Evolutionary conservation across 129 eudicot species (phyloP).

Genomic region (Scalesia atractyloides): DNA sequence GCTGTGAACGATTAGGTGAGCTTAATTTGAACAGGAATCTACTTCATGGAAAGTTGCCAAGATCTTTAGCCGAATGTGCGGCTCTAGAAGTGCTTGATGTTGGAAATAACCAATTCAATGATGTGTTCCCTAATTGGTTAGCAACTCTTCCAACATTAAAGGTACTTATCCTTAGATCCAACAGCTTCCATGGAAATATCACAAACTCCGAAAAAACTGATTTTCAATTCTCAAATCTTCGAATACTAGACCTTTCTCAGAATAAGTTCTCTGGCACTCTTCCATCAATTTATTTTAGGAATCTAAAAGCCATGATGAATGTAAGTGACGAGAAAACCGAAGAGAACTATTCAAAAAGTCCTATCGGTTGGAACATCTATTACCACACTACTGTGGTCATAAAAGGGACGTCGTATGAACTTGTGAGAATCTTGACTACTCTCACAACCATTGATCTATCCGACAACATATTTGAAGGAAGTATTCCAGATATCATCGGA

Average conservation of each 20-base stretch:
- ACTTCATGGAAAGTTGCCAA: constrained; percentile 43
- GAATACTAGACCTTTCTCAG: constrained; percentile 40
- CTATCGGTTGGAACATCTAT: no score
- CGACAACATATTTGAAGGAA: constrained; percentile 9
- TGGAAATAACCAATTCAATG: constrained; percentile 40
- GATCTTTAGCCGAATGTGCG: constrained; percentile 30
- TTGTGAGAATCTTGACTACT: neutral
- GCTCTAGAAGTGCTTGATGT: constrained; percentile 38
- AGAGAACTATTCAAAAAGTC: no score
- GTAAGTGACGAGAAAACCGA: neutral
- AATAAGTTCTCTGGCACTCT: constrained; percentile 37
- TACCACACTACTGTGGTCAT: no score
- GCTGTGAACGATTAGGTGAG: constrained; percentile 3
- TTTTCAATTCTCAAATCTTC: constrained; percentile 24
- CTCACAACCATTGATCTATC: constrained; percentile 11
- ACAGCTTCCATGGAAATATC: constrained; percentile 36
- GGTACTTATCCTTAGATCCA: constrained; percentile 40
- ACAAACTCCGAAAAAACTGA: neutral
- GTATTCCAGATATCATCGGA: constrained; percentile 35
- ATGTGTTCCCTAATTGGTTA: constrained; percentile 34
- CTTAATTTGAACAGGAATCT: constrained; percentile 34
- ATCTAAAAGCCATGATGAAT: constrained; percentile 36
- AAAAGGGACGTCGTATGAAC: no score
- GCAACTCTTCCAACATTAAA: constrained; percentile 39
- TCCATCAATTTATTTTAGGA: constrained; percentile 16